phyloP scores from a whole-genome alignment of 495 filamentous ascomycete genomes.

The Aspergillus asperescens region DNA sequence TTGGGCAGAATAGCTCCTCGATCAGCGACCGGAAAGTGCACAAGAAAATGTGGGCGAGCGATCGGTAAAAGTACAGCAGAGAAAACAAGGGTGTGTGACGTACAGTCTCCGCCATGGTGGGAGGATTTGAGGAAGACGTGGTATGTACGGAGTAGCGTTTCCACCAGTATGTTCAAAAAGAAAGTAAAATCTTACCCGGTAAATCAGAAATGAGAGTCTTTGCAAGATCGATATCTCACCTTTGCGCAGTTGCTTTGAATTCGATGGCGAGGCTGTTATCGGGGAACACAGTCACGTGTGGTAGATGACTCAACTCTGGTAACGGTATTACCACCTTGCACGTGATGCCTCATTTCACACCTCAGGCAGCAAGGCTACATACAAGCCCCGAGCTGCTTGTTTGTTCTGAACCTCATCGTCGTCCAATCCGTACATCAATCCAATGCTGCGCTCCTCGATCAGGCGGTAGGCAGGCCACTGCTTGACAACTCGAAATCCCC shows the following conservation, averaged over 20 bases:
- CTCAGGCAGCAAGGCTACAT: constrained; percentile 2
- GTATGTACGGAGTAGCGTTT: neutral
- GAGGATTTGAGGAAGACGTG: constrained; percentile 1
- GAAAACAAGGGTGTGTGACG: constrained; percentile 41
- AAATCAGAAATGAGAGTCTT: neutral
- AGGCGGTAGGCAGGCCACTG: constrained; percentile 41
- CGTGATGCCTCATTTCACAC: neutral
- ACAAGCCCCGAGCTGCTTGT: neutral
- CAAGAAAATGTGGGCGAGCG: constrained; percentile 44
- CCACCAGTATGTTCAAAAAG: neutral
- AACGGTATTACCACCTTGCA: neutral
- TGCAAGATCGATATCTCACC: constrained; percentile 5
- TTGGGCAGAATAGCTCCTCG: constrained; percentile 15
- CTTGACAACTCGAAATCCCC: constrained; percentile 15
- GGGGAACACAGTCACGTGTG: constrained; percentile 19
- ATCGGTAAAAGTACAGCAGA: constrained; percentile 37
- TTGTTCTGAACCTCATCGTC: neutral
- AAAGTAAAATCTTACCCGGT: constrained; percentile 9
- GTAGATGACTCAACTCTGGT: constrained; percentile 12
- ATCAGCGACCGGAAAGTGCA: constrained; percentile 21
- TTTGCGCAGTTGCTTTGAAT: constrained; percentile 11
- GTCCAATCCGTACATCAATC: neutral
- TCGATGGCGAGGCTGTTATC: constrained; percentile 36
- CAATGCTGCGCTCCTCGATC: constrained; percentile 22
- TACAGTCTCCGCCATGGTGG: constrained; percentile 48